Evolutionary conservation across 2,329 filamentous ascomycete species (phyloP).

Genomic region (Orbilia oligospora): DNA sequence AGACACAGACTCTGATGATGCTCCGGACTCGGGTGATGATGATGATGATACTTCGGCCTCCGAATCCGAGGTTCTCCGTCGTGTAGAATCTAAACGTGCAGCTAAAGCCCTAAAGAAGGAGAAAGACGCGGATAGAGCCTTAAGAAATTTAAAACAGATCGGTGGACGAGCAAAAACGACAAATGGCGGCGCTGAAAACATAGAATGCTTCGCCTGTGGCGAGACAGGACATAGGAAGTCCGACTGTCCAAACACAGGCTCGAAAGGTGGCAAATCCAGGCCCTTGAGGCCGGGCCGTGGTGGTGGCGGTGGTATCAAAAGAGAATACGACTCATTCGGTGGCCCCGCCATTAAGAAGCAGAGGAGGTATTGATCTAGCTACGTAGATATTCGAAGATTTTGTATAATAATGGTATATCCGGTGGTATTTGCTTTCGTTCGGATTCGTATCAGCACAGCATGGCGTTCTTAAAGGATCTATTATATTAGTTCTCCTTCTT

Average conservation of each 20-base stretch:
- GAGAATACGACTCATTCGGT: constrained; percentile 9
- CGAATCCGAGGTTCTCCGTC: constrained; percentile 28
- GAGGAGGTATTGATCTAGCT: constrained; percentile 31
- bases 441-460: constrained; percentile 7
- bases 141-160: constrained; percentile 39
- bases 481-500: not conserved
- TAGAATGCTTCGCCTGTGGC: constrained; percentile 40
- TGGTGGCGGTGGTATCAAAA: constrained; percentile 19
- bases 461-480: constrained; percentile 14
- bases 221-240: constrained; percentile 34
- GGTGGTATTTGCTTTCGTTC: constrained; percentile 2
- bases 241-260: constrained; percentile 30
- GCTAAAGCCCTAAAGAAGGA: constrained; percentile 24
- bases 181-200: not conserved
- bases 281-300: not conserved
- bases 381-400: not conserved
- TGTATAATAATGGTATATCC: constrained; percentile 21
- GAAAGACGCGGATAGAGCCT: constrained; percentile 37
- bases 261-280: not conserved
- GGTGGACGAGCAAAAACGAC: constrained; percentile 25
- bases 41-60: constrained; percentile 23
- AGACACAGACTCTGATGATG: not conserved
- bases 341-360: constrained; percentile 38
- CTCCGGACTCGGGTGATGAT: constrained; percentile 7
- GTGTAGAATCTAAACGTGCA: constrained; percentile 39